phyloP scores from a whole-genome alignment of 768 basidiomycete species.

The Tulasnella sp. region DNA sequence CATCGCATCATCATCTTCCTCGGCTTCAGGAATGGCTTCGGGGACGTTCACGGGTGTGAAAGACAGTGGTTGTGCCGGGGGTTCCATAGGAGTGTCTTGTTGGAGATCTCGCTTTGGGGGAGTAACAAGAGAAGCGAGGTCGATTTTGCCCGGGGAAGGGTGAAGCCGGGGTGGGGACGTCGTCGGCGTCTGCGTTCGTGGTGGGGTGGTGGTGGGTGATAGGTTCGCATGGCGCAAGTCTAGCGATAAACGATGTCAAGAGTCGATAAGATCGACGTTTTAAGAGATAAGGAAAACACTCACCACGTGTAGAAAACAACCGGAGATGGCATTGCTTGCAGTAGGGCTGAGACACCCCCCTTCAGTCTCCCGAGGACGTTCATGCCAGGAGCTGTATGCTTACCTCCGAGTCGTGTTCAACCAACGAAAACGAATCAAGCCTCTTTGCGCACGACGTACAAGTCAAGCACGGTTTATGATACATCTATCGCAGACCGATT shows the following conservation, averaged over 20 bases:
- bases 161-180: slow-evolving; percentile 2
- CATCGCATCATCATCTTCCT: neutral
- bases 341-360: slow-evolving; percentile 21
- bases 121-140: slow-evolving; percentile 8
- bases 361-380: neutral
- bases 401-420: slow-evolving; percentile 78
- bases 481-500: slow-evolving; percentile 38
- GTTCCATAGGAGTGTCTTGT: slow-evolving; percentile 3
- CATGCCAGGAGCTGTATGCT: slow-evolving; percentile 20
- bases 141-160: slow-evolving; percentile 13
- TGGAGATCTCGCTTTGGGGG: slow-evolving; percentile 9
- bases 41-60: slow-evolving; percentile 6
- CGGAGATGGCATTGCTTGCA: slow-evolving; percentile 77
- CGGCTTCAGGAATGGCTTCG: slow-evolving; percentile 10
- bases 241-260: neutral
- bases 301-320: slow-evolving; percentile 51
- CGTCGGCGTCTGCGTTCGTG: neutral
- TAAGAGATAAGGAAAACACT: slow-evolving; percentile 42
- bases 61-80: neutral
- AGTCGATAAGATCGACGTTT: slow-evolving; percentile 47
- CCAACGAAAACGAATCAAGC: slow-evolving; percentile 59
- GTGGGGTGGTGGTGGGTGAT: slow-evolving; percentile 11
- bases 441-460: slow-evolving; percentile 67
- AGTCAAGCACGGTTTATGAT: slow-evolving; percentile 73
- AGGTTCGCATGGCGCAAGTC: slow-evolving; percentile 23